Evolutionary conservation across 2,329 filamentous ascomycete species (phyloP).

Genomic region (Colletotrichum karsti): DNA sequence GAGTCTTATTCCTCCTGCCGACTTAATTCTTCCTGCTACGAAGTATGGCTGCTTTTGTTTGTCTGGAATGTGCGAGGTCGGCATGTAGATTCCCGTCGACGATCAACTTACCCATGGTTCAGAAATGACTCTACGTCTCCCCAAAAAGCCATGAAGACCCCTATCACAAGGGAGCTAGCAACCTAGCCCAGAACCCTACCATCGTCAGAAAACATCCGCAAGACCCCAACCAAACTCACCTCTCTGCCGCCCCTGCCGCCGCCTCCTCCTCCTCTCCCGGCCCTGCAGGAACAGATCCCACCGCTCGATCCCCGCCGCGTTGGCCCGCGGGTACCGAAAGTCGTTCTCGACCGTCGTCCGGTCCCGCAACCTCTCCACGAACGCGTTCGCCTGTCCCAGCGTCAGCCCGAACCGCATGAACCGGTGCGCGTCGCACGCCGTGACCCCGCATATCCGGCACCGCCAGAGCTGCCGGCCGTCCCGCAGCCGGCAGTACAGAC

Average conservation of each 20-base stretch:
- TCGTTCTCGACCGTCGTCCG: background rate
- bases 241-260: background rate
- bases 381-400: background rate
- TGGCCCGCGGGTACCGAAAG: background rate
- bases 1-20: no score
- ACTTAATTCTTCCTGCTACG: no score
- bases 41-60: no score
- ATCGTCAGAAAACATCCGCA: background rate
- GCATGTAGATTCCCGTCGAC: no score
- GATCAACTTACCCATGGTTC: no score
- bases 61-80: no score
- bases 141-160: no score
- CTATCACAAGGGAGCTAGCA: background rate
- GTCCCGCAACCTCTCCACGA: background rate
- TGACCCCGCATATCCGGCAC: background rate
- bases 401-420: constrained; percentile 3
- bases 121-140: no score
- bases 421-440: background rate
- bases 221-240: background rate
- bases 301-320: background rate
- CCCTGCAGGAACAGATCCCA: background rate
- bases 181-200: background rate
- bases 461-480: background rate
- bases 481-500: constrained; percentile 1
- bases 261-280: background rate